These are phyloP conservation scores for Leavenworthia alabamica DNA, from an alignment of 345 rosid genomes.

Conservation along the genomic window DNA sequence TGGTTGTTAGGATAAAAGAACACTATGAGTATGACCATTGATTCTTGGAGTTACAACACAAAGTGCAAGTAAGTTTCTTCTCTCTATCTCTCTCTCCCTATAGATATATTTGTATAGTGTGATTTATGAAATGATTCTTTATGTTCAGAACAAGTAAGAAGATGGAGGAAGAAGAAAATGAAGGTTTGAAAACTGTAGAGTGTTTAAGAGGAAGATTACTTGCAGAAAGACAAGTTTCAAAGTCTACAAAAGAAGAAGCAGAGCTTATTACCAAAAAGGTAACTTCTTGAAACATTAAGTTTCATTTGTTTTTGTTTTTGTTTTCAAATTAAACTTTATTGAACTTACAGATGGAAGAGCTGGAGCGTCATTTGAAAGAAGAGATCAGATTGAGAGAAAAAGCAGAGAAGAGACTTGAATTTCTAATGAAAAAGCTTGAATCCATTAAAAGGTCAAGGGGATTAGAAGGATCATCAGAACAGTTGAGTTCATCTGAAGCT, in stretches of 20 bases:
- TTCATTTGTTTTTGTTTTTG: too few relatives aligned
- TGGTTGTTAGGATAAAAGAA: constrained; percentile 2
- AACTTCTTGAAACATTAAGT: background rate
- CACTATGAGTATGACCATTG: constrained; percentile 44
- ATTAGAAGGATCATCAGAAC: constrained; percentile 36
- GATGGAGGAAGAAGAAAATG: constrained; percentile 37
- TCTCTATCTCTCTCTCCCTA: constrained; percentile 3
- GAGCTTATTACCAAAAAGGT: constrained; percentile 57
- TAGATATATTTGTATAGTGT: background rate
- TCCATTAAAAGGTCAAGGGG: constrained; percentile 34
- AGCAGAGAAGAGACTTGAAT: constrained; percentile 60
- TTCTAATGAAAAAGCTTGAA: constrained; percentile 56
- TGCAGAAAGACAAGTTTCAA: constrained; percentile 87
- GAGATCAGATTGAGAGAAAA: constrained; percentile 58
- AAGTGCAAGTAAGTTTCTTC: constrained; percentile 33
- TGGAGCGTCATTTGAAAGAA: constrained; percentile 55
- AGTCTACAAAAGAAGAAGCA: constrained; percentile 62
- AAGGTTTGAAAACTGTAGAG: constrained; percentile 49
- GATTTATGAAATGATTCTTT: background rate
- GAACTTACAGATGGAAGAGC: constrained; percentile 60
- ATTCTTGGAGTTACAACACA: constrained; percentile 24
- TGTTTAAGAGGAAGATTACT: constrained; percentile 80
- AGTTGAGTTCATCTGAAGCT: constrained; percentile 34
- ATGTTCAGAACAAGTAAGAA: constrained; percentile 39
- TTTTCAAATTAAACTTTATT: too few relatives aligned